Evolutionary conservation across 78 protist species (phyloP), one percentile per base, ranked within the genome.

Genomic region (Protostelium mycophagum): DNA sequence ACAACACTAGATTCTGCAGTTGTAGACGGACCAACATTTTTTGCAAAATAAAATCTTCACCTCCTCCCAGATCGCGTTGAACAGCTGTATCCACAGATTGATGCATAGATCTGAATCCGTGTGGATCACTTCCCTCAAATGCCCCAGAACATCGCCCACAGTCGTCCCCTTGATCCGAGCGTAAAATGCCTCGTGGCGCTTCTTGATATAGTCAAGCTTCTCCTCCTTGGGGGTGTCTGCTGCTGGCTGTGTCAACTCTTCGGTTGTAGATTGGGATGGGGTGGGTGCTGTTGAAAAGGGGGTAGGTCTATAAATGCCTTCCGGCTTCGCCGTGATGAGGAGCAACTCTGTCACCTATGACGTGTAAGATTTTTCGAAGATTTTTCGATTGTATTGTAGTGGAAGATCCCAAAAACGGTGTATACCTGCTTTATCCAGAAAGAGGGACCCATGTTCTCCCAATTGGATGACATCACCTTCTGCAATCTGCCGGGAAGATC

Each of bases 371-470:
- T n/a, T n/a, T n/a, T n/a, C n/a, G n/a, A n/a, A n/a, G n/a, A n/a
- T n/a, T n/a, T n/a, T n/a, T n/a, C n/a, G n/a, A n/a, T n/a, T n/a
- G n/a, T n/a, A n/a, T n/a, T n/a, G n/a, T n/a, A n/a, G n/a, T n/a
- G n/a, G n/a, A n/a, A n/a, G n/a, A n/a, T n/a, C n/a, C n/a, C n/a
- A n/a, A n/a, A n/a, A n/a, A n/a, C n/a, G n/a, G n/a, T n/a, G n/a
- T n/a, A n/a, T n/a, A n/a, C 96, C 63, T 94, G 96, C 83, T 90
- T 84, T 29, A 97, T 86, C 97, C 97, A 97, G 89, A 89, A 92
- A 5, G 88, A 83, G 36, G 38, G 87, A 31, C 91, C 90, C 25
- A 95, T 28, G 28, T 90, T 28, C 85, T 97, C 98, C 97, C 96
- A 94, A 29, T 85, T 85, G 29, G 86, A 36, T 16, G 36, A 37